phyloP scores from a whole-genome alignment of 371 early-diverging fungal species.

The Apophysomyces sp. region DNA sequence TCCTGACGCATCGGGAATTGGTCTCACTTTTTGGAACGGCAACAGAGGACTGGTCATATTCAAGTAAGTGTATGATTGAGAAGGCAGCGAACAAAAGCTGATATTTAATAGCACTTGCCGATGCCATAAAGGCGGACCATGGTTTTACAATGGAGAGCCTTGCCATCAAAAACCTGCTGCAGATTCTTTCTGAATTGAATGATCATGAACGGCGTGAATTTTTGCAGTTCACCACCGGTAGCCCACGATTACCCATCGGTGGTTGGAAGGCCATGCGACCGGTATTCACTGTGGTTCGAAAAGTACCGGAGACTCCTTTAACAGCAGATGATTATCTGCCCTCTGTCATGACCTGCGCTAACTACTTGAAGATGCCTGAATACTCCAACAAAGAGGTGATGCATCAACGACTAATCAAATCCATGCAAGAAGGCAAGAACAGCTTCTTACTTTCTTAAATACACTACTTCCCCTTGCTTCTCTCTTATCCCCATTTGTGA shows the following conservation, averaged over 20 bases:
- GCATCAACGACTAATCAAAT: slow-evolving; percentile 61
- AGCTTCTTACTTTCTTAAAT: slow-evolving; percentile 77
- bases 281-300: slow-evolving; percentile 86
- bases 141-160: slow-evolving; percentile 79
- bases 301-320: slow-evolving; percentile 63
- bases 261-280: slow-evolving; percentile 84
- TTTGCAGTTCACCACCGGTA: slow-evolving; percentile 89
- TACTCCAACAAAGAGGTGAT: slow-evolving; percentile 76
- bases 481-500: not conserved
- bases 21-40: slow-evolving; percentile 64
- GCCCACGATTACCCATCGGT: slow-evolving; percentile 89
- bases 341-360: slow-evolving; percentile 95
- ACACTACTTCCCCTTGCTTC: not conserved
- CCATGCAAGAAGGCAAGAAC: slow-evolving; percentile 86
- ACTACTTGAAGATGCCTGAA: slow-evolving; percentile 92
- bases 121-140: slow-evolving; percentile 84
- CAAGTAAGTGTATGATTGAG: slow-evolving; percentile 42
- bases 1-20: slow-evolving; percentile 75
- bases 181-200: slow-evolving; percentile 66
- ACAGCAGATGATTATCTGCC: slow-evolving; percentile 85
- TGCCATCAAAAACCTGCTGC: slow-evolving; percentile 63
- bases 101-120: slow-evolving; percentile 51
- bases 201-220: slow-evolving; percentile 73
- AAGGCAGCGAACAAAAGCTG: not conserved
- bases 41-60: slow-evolving; percentile 81